Conservation (phyloP, 441 rosid genomes). For the Hura crepitans region DNA sequence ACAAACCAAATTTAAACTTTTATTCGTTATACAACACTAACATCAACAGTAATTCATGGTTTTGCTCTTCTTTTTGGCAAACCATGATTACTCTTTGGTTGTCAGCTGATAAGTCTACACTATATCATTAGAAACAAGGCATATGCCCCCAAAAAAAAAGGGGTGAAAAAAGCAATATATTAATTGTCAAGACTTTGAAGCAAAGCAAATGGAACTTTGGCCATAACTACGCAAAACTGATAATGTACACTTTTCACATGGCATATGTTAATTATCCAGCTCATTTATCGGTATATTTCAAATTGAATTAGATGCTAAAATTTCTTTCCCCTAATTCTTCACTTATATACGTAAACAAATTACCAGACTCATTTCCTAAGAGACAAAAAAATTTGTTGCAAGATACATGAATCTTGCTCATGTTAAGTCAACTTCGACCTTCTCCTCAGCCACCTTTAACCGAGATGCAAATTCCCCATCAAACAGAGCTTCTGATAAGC, state of each 20-base stretch:
- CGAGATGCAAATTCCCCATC: constrained; percentile 27
- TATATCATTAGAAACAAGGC: too few relatives aligned
- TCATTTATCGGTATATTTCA: constrained; percentile 29
- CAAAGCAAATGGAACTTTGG: neutral
- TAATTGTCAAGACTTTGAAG: neutral
- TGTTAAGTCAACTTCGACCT: constrained; percentile 34
- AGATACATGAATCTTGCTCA: constrained; percentile 31
- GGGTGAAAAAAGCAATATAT: too few relatives aligned
- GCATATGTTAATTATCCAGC: constrained; percentile 29
- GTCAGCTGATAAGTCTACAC: neutral
- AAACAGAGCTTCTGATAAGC: constrained; percentile 27
- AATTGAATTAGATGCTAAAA: constrained; percentile 24
- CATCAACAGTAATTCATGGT: neutral
- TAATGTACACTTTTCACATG: constrained; percentile 44
- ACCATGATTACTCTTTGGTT: neutral
- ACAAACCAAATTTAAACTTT: neutral
- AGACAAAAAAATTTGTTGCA: constrained; percentile 35
- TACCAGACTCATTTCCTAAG: constrained; percentile 25
- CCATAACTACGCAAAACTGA: constrained; percentile 43
- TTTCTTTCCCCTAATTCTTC: constrained; percentile 26
- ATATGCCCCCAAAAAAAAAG: neutral
- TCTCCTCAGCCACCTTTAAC: constrained; percentile 32
- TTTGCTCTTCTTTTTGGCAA: neutral
- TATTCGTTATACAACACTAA: neutral
- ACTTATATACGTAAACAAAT: constrained; percentile 46